Conservation (phyloP, 2,329 filamentous ascomycete species). For the Tolypocladium guangdongense region DNA sequence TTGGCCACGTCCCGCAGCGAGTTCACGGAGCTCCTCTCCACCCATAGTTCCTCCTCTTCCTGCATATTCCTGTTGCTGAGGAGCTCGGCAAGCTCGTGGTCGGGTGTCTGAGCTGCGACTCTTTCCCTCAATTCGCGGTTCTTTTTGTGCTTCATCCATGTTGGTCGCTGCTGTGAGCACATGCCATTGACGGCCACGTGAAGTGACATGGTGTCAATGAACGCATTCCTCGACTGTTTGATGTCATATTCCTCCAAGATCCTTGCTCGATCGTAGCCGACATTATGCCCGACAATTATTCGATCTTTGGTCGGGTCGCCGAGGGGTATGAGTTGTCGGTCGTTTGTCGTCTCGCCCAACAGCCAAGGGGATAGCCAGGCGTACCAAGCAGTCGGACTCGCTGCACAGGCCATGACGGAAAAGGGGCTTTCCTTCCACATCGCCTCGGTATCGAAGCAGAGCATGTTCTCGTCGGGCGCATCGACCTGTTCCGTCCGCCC, state of each 20-base stretch:
- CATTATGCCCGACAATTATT: conserved; percentile 86
- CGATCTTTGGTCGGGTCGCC: conserved; percentile 64
- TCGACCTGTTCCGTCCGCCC: conserved; percentile 60
- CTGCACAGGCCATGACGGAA: conserved; percentile 94
- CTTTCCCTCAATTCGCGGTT: conserved; percentile 74
- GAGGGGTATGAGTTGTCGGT: conserved; percentile 75
- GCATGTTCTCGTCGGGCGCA: conserved; percentile 66
- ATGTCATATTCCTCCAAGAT: conserved; percentile 83
- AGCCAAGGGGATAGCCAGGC: conserved; percentile 96
- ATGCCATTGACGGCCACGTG: conserved; percentile 98
- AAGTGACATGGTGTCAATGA: conserved; percentile 95
- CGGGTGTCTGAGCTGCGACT: conserved; percentile 60
- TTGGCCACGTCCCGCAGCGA: conserved; percentile 91
- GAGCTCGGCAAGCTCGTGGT: conserved; percentile 58
- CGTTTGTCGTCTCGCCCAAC: conserved; percentile 65
- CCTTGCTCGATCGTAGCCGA: conserved; percentile 87
- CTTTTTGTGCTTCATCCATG: conserved; percentile 96
- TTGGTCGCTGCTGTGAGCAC: conserved; percentile 92
- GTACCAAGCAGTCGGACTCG: conserved; percentile 86
- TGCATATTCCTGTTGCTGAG: conserved; percentile 60
- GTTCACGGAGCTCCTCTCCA: conserved; percentile 88
- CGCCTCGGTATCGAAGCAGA: conserved; percentile 94
- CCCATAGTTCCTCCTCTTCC: conserved; percentile 92
- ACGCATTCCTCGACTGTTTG: conserved; percentile 71
- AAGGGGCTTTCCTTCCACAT: conserved; percentile 90